Evolutionary conservation across 495 filamentous ascomycete species (phyloP), one percentile per base, ranked within the genome.

Genomic region (Xylaria palmicola): DNA sequence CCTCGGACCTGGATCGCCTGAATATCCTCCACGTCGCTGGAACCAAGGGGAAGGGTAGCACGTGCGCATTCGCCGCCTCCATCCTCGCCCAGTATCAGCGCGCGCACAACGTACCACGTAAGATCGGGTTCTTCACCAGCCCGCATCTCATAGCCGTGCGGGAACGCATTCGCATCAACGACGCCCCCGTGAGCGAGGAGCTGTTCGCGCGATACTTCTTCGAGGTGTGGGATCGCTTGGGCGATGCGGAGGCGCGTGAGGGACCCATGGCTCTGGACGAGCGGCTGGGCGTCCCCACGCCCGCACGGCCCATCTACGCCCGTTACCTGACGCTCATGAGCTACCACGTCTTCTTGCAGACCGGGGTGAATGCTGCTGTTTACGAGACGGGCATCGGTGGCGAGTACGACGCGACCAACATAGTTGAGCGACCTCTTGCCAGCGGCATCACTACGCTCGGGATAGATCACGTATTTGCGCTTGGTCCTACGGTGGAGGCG

Each of bases 371-470:
- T 60, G 84, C 84, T 0, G 91, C 92, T 2, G 81, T 98, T 3
- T 93, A 97, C 49, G 94, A 98, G 71, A 93, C 91, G 45, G 95
- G 95, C 3, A 89, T 98, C 54, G 94, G 94, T 3, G 94, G 94
- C 34, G 90, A 96, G 74, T 93, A 89, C 68, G 94, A 98, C 62
- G 88, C 89, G 24, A 98, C 94, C 6, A 98, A 98, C 66, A 82
- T 98, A n/a, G 83, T 97, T 17, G 79, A 82, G 19, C 74, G 81
- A 24, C 93, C 93, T 6, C 84, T 84, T 13, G 89, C 85, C 2
- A 83, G 83, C 3, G 92, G 87, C 0, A 90, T 98, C 44, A 90
- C 87, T 12, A 92, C 87, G 48, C 78, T 98, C 24, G 94, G 92
- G 7, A 96, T 98, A 63, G 95, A 98, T 65, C 94, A 98, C 66